A percentile compares a stretch with the other conserved stretches of the same genome.
Evolutionary conservation across 257 asterid genomes (phyloP).

Genomic region (Przewalskia tangutica): DNA sequence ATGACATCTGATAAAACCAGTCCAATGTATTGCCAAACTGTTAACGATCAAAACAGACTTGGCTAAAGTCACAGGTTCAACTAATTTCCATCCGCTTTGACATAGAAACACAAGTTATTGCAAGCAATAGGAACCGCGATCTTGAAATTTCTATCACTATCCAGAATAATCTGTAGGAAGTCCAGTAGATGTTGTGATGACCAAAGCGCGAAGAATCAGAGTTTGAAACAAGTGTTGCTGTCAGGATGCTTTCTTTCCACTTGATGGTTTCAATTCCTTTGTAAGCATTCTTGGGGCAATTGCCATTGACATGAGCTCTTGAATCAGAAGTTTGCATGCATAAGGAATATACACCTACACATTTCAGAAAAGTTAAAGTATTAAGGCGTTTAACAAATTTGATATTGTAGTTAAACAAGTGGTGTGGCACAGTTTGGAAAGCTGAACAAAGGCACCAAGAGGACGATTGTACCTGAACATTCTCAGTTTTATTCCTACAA

Average conservation of each 20-base stretch:
- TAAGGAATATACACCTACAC: slow-evolving; percentile 83
- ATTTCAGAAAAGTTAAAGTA: not conserved
- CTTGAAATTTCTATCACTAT: not conserved
- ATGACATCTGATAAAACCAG: not conserved
- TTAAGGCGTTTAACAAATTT: not conserved
- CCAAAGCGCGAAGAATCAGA: not conserved
- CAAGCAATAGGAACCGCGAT: not conserved
- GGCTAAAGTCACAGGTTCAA: not conserved
- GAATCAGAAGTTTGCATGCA: slow-evolving; percentile 88
- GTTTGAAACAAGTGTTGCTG: not conserved
- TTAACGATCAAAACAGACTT: not conserved
- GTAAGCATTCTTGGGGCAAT: slow-evolving; percentile 95
- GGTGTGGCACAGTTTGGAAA: not conserved
- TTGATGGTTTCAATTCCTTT: slow-evolving; percentile 51
- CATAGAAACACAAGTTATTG: not conserved
- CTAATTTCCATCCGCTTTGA: not conserved
- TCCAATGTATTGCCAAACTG: too few relatives aligned
- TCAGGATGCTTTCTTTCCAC: not conserved
- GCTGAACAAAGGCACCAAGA: not conserved
- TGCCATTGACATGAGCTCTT: slow-evolving; percentile 97
- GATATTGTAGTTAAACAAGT: not conserved
- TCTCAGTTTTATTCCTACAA: slow-evolving; percentile 86
- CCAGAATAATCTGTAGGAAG: not conserved
- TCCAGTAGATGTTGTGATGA: not conserved
- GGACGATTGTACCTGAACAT: slow-evolving; percentile 58